These are phyloP conservation scores for Berkeleyomyces rouxiae DNA, from an alignment of 2,329 filamentous ascomycete species.

Conservation along the genomic window DNA sequence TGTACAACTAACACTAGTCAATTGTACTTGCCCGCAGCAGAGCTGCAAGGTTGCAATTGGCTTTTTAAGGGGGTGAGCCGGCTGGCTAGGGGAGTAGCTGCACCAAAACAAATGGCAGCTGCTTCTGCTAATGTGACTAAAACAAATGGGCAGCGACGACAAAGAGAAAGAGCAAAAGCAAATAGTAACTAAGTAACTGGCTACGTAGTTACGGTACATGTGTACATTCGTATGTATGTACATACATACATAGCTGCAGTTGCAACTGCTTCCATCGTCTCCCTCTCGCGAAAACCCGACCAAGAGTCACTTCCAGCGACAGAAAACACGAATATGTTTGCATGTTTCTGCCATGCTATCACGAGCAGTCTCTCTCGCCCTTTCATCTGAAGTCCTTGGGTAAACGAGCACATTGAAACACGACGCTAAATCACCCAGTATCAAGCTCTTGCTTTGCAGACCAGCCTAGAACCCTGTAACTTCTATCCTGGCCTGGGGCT, in stretches of 20 bases:
- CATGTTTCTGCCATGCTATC: neutral
- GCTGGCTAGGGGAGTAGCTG: neutral
- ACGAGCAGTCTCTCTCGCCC: neutral
- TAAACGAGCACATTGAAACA: neutral
- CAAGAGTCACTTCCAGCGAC: neutral
- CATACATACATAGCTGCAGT: neutral
- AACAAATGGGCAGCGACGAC: neutral
- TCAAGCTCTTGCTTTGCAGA: neutral
- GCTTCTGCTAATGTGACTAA: neutral
- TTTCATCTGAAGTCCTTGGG: slow-evolving; percentile 1
- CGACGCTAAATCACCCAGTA: neutral
- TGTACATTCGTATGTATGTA: neutral
- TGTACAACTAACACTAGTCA: too few relatives aligned
- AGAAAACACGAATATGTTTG: neutral
- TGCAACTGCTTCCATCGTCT: neutral
- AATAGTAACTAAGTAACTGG: neutral
- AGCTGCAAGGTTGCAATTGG: slow-evolving; percentile 1
- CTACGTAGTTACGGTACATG: neutral
- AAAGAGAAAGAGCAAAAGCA: neutral
- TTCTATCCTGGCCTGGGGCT: neutral
- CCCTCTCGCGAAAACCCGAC: neutral
- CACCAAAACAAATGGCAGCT: neutral
- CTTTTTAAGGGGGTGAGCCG: neutral
- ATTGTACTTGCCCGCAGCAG: neutral
- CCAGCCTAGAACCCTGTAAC: neutral